Percentiles rank a stretch among this genome's conserved stretches.
These are phyloP conservation scores for Phylloporus sp. DNA, from an alignment of 768 basidiomycete species.

Conservation along the genomic window DNA sequence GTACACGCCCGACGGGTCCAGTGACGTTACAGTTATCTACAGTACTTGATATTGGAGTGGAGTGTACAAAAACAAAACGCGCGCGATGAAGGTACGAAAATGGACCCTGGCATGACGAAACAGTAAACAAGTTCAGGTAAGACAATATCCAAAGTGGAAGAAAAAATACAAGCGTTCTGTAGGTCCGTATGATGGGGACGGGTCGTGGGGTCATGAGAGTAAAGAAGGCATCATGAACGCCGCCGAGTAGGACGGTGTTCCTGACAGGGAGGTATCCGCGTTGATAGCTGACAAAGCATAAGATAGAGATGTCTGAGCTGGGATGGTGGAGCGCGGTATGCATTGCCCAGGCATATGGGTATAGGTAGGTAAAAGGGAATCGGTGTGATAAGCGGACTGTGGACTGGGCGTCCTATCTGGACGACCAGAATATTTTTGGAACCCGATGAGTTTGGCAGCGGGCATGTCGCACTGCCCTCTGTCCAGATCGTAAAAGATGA, in stretches of 20 bases:
- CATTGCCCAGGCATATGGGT: slow-evolving; percentile 33
- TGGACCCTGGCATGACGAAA: slow-evolving; percentile 10
- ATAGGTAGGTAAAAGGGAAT: slow-evolving; percentile 29
- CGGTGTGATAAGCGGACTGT: slow-evolving; percentile 28
- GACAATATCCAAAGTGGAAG: slow-evolving; percentile 27
- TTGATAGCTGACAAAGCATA: slow-evolving; percentile 41
- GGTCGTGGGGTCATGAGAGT: slow-evolving; percentile 32
- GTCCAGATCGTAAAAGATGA: slow-evolving; percentile 66
- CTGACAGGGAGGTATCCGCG: slow-evolving; percentile 20
- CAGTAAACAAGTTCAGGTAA: slow-evolving; percentile 24
- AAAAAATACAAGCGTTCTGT: slow-evolving; percentile 23
- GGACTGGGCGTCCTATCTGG: slow-evolving; percentile 28
- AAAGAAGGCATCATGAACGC: slow-evolving; percentile 32
- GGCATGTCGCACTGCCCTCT: slow-evolving; percentile 53
- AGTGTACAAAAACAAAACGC: slow-evolving; percentile 21
- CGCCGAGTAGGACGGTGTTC: slow-evolving; percentile 26
- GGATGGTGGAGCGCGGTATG: slow-evolving; percentile 31
- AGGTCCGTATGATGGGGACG: slow-evolving; percentile 18
- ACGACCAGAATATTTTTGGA: slow-evolving; percentile 38
- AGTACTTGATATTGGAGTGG: slow-evolving; percentile 21
- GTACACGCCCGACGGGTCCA: slow-evolving; percentile 25
- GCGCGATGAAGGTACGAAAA: slow-evolving; percentile 16
- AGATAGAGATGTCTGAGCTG: slow-evolving; percentile 39
- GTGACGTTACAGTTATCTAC: slow-evolving; percentile 33
- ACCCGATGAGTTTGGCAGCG: slow-evolving; percentile 56